Base-by-base conservation (phyloP, 441 rosid genomes). In the Raphanus hybrid region DNA sequence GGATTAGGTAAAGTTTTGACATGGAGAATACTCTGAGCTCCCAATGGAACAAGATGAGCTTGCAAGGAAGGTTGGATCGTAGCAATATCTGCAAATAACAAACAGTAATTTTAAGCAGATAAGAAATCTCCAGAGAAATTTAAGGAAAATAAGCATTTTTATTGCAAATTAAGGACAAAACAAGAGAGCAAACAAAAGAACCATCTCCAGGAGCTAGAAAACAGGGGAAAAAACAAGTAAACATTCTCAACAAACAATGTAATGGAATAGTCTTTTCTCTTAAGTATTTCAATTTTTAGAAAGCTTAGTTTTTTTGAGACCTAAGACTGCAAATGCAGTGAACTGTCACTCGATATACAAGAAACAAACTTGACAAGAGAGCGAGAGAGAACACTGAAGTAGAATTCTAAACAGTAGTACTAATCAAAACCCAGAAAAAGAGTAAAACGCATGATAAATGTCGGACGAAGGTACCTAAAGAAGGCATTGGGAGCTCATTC, bases 1-100 rank as follows among this genome's bases (percentile, higher is more conserved):
- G 81, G 50, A 83, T 78, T 81, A 11, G 85, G 80, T 45, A 88
- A 65, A 32, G 83, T 81, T 80, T 89, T 85, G 74, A 78, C 76
- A 71, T 63, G 82, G 68, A 81, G 39, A 41, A 85, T 59, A 67
- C 82, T 75, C 73, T 82, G 88, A 82, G 84, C 80, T 76, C 91
- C 82, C 63, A 84, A 76, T 60, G 86, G 84, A 77, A 85, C 85
- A 72, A 85, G 82, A 81, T 82, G 90, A 75, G 84, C 85, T 77
- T 82, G 93, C 84, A 89, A 87, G 80, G 85, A 87, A 82, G 91
- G 86, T 81, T 90, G 92, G 70, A 87, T 83, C 73, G 89, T 81
- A 78, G 87, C 89, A 81, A 91, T 87, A 84, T 91, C 99, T 92
- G 84, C 74, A 73, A 64, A 29, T 12, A 55, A 23, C 79, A 9